Percentiles rank a stretch among this genome's conserved stretches.
Evolutionary conservation across 192 early-diverging fungal genomes (phyloP).

Genomic region (Coemansia sp.): DNA sequence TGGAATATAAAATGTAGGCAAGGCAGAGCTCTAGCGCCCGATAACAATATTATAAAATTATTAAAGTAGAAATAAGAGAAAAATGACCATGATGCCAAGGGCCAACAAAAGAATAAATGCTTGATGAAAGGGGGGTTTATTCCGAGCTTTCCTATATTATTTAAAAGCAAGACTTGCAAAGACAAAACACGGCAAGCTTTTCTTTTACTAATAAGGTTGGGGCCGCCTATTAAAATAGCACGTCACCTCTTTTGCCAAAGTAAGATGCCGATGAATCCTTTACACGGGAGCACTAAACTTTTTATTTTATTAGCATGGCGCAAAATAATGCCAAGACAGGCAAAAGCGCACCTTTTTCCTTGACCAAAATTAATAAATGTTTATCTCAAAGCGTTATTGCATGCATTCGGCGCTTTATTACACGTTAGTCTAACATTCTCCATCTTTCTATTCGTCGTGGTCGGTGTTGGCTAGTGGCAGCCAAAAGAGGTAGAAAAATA

Average conservation of each 20-base stretch:
- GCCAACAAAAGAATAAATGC: neutral
- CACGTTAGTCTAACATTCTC: neutral
- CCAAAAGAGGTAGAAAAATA: neutral
- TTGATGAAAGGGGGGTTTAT: neutral
- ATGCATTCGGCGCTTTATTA: too few species aligned
- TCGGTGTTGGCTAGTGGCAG: too few species aligned
- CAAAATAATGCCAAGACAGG: neutral
- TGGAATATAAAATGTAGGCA: neutral
- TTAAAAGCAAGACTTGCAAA: conserved; percentile 1
- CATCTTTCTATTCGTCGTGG: neutral
- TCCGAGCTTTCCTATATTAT: neutral
- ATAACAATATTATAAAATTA: neutral
- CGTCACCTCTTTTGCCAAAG: neutral
- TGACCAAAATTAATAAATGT: neutral
- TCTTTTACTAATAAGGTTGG: neutral
- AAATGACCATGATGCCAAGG: neutral
- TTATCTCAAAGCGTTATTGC: too few species aligned
- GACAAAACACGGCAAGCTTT: neutral
- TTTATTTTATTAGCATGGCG: neutral
- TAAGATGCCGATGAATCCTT: neutral
- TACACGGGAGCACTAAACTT: neutral
- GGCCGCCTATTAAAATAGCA: neutral
- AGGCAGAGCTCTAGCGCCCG: neutral
- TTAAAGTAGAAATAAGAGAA: neutral
- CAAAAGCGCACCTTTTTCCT: neutral